Conservation (phyloP, 108 stramenopile species). For the Aurantiochytrium sp. region DNA sequence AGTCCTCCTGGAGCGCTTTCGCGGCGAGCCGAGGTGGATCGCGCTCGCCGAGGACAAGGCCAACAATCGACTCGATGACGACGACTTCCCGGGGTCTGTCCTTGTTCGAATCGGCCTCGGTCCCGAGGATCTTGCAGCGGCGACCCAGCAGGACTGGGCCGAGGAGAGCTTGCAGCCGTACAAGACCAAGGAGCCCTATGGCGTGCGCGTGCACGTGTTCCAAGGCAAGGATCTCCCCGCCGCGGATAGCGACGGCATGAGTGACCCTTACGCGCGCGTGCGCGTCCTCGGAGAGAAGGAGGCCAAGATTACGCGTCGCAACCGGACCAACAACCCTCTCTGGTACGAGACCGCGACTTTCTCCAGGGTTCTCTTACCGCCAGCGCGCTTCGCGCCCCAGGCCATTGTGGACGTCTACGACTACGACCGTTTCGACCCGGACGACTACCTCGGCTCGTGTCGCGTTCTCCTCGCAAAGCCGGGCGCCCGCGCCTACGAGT, state of each 20-base stretch:
- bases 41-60: constrained; percentile 39
- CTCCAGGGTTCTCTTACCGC: constrained; percentile 27
- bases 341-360: constrained; percentile 56
- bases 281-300: constrained; percentile 44
- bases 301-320: background rate
- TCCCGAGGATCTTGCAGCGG: background rate
- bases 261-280: constrained; percentile 59
- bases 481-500: background rate
- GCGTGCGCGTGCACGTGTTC: constrained; percentile 53
- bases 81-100: constrained; percentile 47
- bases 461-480: background rate
- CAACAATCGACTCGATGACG: constrained; percentile 23
- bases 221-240: constrained; percentile 54
- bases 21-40: constrained; percentile 42
- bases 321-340: constrained; percentile 45
- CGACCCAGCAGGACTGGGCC: constrained; percentile 24
- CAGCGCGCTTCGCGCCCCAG: constrained; percentile 36
- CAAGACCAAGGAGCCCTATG: background rate
- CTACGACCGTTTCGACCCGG: constrained; percentile 34
- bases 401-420: constrained; percentile 50
- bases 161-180: constrained; percentile 1
- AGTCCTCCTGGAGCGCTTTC: constrained; percentile 36
- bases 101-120: constrained; percentile 52
- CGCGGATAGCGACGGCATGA: constrained; percentile 54
- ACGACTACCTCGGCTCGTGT: constrained; percentile 12